Conservation (phyloP, 176 grass and related monocot genomes). For the Poa pratensis region DNA sequence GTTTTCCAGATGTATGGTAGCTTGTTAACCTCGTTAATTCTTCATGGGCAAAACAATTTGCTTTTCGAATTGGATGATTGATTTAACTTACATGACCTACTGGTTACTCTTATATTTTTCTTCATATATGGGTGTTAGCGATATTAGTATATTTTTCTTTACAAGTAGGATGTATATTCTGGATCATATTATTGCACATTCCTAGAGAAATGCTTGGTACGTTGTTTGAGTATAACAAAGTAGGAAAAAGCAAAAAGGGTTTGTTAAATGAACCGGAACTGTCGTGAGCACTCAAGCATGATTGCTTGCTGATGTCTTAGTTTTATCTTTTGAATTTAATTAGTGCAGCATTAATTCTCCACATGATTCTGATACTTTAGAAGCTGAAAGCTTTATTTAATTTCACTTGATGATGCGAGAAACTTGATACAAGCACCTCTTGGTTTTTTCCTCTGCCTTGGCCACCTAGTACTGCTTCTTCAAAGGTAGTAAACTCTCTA, state of each 20-base stretch:
- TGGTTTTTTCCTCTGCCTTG: conserved; percentile 69
- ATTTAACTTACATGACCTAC: not conserved
- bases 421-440: conserved; percentile 54
- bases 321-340: no score
- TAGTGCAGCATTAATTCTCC: not conserved
- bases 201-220: not conserved
- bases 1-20: not conserved
- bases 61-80: not conserved
- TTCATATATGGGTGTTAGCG: not conserved
- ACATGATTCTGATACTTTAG: no score
- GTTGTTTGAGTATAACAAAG: not conserved
- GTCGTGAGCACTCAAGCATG: no score
- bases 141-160: not conserved
- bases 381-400: no score
- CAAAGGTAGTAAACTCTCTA: conserved; percentile 39
- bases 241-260: not conserved
- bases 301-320: no score
- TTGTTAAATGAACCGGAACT: not conserved
- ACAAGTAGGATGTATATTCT: not conserved
- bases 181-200: conserved; percentile 5
- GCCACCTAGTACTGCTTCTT: conserved; percentile 35
- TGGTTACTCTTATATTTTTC: not conserved
- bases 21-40: not conserved
- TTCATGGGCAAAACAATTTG: not conserved
- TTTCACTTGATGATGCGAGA: not conserved